Percentiles rank a stretch among this genome's conserved stretches.
Conservation (phyloP, 2,329 filamentous ascomycete species). For the Keithomyces neogunnii region DNA sequence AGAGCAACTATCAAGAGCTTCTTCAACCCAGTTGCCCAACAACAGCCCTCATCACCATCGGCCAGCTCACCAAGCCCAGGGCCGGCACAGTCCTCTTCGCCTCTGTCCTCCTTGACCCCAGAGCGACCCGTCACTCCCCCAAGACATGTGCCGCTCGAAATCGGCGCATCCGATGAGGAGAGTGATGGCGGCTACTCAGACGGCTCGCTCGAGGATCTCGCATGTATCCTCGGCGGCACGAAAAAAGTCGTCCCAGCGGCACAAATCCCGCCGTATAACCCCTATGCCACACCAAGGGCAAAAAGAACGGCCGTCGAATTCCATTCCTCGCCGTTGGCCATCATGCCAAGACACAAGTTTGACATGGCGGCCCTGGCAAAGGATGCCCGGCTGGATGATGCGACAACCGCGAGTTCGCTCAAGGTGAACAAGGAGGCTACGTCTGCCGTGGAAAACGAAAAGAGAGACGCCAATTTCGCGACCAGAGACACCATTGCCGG, state of each 20-base stretch:
- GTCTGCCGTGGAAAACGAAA: conserved; percentile 9
- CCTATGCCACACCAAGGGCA: conserved; percentile 34
- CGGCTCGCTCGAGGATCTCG: conserved; percentile 48
- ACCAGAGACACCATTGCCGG: conserved; percentile 14
- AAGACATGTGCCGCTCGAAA: conserved; percentile 29
- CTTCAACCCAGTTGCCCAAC: conserved; percentile 24
- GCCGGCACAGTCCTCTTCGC: conserved; percentile 15
- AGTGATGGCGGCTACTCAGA: conserved; percentile 46
- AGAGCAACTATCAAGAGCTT: conserved; percentile 28
- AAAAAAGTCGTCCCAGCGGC: conserved; percentile 6
- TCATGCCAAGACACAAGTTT: conserved; percentile 51
- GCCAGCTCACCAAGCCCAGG: conserved; percentile 6
- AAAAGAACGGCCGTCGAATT: conserved; percentile 35
- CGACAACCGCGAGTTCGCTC: conserved; percentile 46
- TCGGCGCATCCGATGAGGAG: conserved; percentile 67
- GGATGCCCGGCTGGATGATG: conserved; percentile 50
- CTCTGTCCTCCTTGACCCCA: conserved; percentile 16
- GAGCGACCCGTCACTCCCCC: conserved; percentile 18
- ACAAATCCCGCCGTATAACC: conserved; percentile 10
- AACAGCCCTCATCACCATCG: conserved; percentile 7
- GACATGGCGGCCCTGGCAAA: conserved; percentile 54
- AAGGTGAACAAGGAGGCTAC: conserved; percentile 29
- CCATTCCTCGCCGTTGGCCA: conserved; percentile 39
- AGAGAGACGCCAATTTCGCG: background rate
- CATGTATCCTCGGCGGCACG: conserved; percentile 20